Conservation (phyloP, 2,329 filamentous ascomycete species). For the Ophiosphaerella herpotricha region DNA sequence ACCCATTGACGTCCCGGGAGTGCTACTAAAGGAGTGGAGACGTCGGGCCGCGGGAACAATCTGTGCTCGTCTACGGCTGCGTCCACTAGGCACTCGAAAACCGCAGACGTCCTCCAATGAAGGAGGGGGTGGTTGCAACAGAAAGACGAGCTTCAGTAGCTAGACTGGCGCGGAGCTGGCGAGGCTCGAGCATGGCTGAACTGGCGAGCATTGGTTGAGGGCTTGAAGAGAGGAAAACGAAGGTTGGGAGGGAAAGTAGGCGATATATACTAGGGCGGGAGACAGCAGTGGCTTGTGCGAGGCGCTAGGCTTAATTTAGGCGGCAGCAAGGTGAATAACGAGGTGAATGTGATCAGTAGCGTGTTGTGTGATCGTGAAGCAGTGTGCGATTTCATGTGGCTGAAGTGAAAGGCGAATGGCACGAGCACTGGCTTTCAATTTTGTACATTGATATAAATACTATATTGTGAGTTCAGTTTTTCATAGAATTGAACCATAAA, state of each 20-base stretch:
- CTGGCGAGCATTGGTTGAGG: neutral
- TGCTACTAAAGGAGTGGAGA: neutral
- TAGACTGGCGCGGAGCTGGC: constrained; percentile 2
- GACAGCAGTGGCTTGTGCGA: neutral
- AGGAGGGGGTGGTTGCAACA: neutral
- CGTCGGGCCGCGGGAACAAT: constrained; percentile 5
- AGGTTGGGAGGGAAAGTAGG: neutral
- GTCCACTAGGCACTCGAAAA: constrained; percentile 1
- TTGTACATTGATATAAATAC: too few species aligned
- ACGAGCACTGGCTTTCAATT: too few species aligned
- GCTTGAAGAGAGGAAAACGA: neutral
- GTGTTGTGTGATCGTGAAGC: too few species aligned
- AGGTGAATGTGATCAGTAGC: neutral
- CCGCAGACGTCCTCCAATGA: neutral
- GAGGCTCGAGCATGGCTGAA: neutral
- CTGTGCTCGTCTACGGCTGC: constrained; percentile 1
- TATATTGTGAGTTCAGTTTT: too few species aligned
- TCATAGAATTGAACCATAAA: too few species aligned
- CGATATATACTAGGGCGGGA: neutral
- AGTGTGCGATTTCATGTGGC: too few species aligned
- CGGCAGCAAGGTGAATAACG: neutral
- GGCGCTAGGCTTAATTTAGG: neutral
- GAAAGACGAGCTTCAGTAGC: constrained; percentile 2
- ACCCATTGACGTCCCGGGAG: neutral
- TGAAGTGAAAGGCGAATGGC: too few species aligned